Evolutionary conservation across 2,329 filamentous ascomycete species (phyloP), one percentile per base, ranked within the genome.

Genomic region (Colletotrichum sp.): DNA sequence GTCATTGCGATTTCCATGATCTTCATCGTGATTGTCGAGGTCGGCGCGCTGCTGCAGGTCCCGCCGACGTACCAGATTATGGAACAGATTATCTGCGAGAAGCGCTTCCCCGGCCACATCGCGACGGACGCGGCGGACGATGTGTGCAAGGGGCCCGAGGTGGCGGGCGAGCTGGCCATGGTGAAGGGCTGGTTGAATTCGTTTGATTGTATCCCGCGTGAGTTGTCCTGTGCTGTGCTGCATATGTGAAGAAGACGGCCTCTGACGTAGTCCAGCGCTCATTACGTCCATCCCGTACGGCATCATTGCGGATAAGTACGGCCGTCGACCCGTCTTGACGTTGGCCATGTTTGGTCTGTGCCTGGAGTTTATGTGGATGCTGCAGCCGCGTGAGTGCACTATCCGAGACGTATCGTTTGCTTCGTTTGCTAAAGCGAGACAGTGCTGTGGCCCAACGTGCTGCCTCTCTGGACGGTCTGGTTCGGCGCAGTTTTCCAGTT

Each of bases 71-170:
- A 86, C 66, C 87, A 88, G 69, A 85, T 92, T 67, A 86, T 89
- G 77, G 90, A 92, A 79, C 84, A 86, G 68, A 86, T 91, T 61
- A 86, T 91, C 60, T 92, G 91, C 80, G 87, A 87, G 28, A 79
- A 84, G 18, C 85, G 87, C 76, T 89, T 87, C 77, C 86, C 88
- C 7, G 82, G 85, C 3, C 81, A 86, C 60, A 78, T 83, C 28
- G 80, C 85, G 1, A 71, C 75, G 60, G 79, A 68, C 4, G 76
- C 82, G 79, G 68, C 82, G 3, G 88, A 90, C 72, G 79, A 83
- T 60, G 82, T 85, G 7, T 92, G 90, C 83, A 92, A 92, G 79
- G 80, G 81, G 4, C 80, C 83, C 1, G 81, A 83, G 4, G 88
- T 92, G 1, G 90, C 92, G 78, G 84, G 86, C 30, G 84, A 86